Base-by-base conservation (phyloP, 2,329 filamentous ascomycete species). In the Cladobotryum mycophilum region DNA sequence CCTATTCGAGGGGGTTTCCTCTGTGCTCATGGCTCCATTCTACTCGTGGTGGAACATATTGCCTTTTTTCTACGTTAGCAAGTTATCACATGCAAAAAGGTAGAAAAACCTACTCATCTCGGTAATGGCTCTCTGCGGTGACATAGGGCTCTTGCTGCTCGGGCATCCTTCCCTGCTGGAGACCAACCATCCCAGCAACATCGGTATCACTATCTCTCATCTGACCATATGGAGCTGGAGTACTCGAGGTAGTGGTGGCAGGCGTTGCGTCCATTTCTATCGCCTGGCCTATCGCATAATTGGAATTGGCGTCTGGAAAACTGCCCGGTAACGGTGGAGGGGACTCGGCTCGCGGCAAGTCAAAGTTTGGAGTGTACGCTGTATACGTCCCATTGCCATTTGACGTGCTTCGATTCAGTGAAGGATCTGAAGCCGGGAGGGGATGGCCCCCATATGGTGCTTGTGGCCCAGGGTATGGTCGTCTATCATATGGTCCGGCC, bases 181-280 rank as follows among this genome's bases (percentile, higher is more conserved):
- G 68, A 30, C 80, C 82, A 34, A 89, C 76, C 84, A 89, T 87
- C 47, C 85, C 86, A 49, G 80, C 80, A 49, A 89, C 83, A 64
- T 89, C 86, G 1, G 76, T 77, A 61, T 90, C 85, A 57, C 80
- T 86, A 48, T 88, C 84, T 45, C 76, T 71, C 15, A 81, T 65
- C 35, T 69, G 67, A 46, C 70, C 70, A 50, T 73, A 76, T 50
- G 75, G 72, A 17, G 70, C 75, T 55, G 70, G 75, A 13, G 67
- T 70, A 37, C 60, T 60, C 13, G 70, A 71, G 3, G 70, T 55
- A 25, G 67, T 69, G 49, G 67, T 69, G 49, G 67, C 65, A n/a
- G 77, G 76, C 48, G 74, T 76, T 34, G 85, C 83, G 64, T 91
- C 85, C 88, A 95, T 91, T 65, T 93, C 89, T 48, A 90, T 79